Evolutionary conservation across 139 green algal species (phyloP).

Genomic region (Spirogloea muscicola): DNA sequence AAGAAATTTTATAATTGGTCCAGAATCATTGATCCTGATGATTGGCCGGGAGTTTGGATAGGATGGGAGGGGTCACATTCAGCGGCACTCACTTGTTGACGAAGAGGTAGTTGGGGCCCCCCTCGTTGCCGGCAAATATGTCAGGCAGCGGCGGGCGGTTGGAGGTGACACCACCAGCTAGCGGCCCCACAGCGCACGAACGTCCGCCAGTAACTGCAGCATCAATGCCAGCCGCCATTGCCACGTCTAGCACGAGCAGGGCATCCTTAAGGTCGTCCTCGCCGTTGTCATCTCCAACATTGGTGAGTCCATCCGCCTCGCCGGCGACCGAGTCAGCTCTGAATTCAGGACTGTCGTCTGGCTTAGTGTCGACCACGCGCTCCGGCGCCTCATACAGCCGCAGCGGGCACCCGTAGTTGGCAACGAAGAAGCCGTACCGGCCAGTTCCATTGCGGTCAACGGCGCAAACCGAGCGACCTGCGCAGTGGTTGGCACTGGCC

Average conservation of each 20-base stretch:
- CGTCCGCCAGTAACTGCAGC: background rate
- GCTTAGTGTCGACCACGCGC: no score
- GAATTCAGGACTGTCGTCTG: no score
- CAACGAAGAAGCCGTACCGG: conserved; percentile 41
- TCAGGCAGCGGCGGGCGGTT: no score
- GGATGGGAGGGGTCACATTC: background rate
- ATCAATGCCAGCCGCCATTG: background rate
- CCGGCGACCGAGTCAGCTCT: no score
- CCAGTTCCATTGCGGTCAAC: conserved; percentile 32
- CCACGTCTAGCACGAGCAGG: conserved; percentile 3
- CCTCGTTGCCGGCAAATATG: conserved; percentile 39
- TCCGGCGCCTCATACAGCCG: conserved; percentile 6
- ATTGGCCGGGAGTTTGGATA: no score
- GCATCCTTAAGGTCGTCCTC: no score
- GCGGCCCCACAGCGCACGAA: background rate
- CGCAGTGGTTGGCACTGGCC: conserved; percentile 29
- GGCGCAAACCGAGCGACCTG: conserved; percentile 25
- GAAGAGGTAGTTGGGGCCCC: conserved; percentile 43
- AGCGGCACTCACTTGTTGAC: conserved; percentile 19
- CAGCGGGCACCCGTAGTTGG: conserved; percentile 43
- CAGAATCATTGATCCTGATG: no score
- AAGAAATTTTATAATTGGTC: no score
- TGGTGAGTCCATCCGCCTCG: no score
- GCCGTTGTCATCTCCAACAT: background rate
- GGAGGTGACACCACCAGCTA: background rate